Percentiles rank a stretch among this genome's conserved stretches.
phyloP scores from a whole-genome alignment of 179 eudicot genomes.

The Silene coronaria region DNA sequence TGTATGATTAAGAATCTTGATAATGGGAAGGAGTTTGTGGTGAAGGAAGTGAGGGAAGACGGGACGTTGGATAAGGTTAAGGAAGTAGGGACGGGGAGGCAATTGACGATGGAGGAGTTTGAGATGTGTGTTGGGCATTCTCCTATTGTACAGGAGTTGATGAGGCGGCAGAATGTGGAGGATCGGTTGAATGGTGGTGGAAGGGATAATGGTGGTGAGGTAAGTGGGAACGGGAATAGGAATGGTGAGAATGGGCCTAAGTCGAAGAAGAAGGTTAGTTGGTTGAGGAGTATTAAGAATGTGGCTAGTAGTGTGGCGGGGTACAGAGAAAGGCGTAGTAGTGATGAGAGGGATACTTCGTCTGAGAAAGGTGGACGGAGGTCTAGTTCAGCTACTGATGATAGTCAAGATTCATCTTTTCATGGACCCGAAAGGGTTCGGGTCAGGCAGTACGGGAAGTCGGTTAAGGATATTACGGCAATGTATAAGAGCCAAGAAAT shows the following conservation, averaged over 20 bases:
- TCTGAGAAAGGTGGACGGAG: conserved; percentile 90
- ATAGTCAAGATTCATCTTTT: conserved; percentile 73
- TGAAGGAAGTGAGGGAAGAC: conserved; percentile 76
- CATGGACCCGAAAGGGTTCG: conserved; percentile 80
- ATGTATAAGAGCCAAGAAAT: conserved; percentile 77
- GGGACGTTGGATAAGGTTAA: conserved; percentile 74
- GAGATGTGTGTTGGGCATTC: conserved; percentile 83
- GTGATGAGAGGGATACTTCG: conserved; percentile 80
- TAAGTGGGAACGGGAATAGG: conserved; percentile 31
- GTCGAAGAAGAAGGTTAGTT: conserved; percentile 64
- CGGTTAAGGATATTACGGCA: conserved; percentile 66
- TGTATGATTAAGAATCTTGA: conserved; percentile 80
- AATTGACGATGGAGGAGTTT: conserved; percentile 87
- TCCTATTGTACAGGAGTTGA: conserved; percentile 82
- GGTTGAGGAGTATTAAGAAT: conserved; percentile 71
- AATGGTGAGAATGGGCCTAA: conserved; percentile 46
- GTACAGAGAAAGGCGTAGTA: conserved; percentile 59
- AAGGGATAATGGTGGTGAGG: conserved; percentile 32
- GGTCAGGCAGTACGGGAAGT: conserved; percentile 75
- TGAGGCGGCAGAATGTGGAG: conserved; percentile 87
- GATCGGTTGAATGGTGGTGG: conserved; percentile 21
- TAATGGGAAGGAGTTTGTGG: conserved; percentile 83
- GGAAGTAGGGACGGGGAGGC: conserved; percentile 82
- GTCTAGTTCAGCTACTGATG: conserved; percentile 92
- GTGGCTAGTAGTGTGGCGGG: conserved; percentile 66